Evolutionary conservation across 2,329 filamentous ascomycete species (phyloP), one percentile per base, ranked within the genome.

Genomic region (Neophaeococcomyces aloes): DNA sequence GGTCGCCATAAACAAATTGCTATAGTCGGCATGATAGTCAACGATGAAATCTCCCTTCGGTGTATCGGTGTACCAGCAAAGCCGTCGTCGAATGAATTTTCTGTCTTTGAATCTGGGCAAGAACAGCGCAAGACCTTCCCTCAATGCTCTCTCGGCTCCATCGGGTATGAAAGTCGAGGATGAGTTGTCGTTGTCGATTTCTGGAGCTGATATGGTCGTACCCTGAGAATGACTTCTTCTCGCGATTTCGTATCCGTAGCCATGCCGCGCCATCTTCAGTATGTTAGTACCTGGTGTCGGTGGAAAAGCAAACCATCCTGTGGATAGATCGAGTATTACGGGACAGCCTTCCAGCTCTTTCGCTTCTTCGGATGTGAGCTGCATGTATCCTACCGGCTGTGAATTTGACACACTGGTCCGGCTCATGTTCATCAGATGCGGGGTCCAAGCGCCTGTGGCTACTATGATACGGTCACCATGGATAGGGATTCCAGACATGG

Each of bases 381-480:
- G 71, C 51, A 94, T 67, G 65, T 93, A 94, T n/a, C 75, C 81
- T 17, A 95, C 60, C 0, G 77, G 75, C 57, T 96, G 89, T 13
- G 85, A 89, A 0, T 86, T 91, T 2, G 87, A 83, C 51, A 81
- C 75, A 19, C 14, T 38, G 21, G 79, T 79, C 34, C 83, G 75
- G 19, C 85, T 84, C 1, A 94, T 68, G 61, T 94, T 83, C 42
- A 94, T 65, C 15, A 94, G 70, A 1, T 75, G 71, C 2, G 79
- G 75, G 2, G 84, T 86, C 87, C 88, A 95, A 3, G 88, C 87
- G n/a, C 89, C 89, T 0, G 86, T 79, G 0, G 89, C 86, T 2
- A 93, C 71, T 45, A 94, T 70, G 30, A 42, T 25, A 7, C 38
- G 23, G 25, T 45, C 42, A 3, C 32, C 45, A 10, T n/a, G 7